Evolutionary conservation across 345 rosid genomes (phyloP).

Genomic region (Pistacia integerrima): DNA sequence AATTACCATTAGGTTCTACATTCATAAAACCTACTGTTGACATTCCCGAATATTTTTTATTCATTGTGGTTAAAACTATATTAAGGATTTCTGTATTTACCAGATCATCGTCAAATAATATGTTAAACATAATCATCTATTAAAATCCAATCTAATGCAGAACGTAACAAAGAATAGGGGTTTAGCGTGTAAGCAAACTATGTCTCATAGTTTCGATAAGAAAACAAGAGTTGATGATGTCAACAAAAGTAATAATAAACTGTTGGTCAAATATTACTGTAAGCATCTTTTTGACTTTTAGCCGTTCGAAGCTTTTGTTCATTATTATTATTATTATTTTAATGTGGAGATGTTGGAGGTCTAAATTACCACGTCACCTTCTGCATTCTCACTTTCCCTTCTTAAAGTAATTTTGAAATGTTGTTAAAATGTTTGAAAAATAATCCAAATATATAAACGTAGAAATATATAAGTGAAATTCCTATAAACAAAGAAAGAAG

Average conservation of each 20-base stretch:
- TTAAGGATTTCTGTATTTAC: too few relatives aligned
- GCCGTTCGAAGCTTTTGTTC: conserved; percentile 2
- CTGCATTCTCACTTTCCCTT: background rate
- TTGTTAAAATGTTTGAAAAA: background rate
- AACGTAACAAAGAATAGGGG: too few relatives aligned
- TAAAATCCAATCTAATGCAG: too few relatives aligned
- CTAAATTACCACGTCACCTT: background rate
- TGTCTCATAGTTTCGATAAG: background rate
- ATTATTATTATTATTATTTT: background rate
- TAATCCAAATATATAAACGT: background rate
- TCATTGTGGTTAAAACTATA: too few relatives aligned
- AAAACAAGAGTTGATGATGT: background rate
- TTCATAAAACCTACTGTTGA: too few relatives aligned
- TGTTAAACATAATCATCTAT: too few relatives aligned
- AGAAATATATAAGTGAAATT: background rate
- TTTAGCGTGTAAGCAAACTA: too few relatives aligned
- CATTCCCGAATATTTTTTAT: too few relatives aligned
- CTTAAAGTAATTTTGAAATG: too few relatives aligned
- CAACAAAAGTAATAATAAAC: background rate
- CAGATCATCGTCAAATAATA: too few relatives aligned
- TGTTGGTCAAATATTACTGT: background rate
- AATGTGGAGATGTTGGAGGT: background rate
- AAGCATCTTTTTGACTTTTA: background rate
- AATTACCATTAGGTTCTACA: too few relatives aligned
- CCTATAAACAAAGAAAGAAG: too few relatives aligned